Base-by-base conservation (phyloP, 106 monocot species). In the Cymbidium sinense region DNA sequence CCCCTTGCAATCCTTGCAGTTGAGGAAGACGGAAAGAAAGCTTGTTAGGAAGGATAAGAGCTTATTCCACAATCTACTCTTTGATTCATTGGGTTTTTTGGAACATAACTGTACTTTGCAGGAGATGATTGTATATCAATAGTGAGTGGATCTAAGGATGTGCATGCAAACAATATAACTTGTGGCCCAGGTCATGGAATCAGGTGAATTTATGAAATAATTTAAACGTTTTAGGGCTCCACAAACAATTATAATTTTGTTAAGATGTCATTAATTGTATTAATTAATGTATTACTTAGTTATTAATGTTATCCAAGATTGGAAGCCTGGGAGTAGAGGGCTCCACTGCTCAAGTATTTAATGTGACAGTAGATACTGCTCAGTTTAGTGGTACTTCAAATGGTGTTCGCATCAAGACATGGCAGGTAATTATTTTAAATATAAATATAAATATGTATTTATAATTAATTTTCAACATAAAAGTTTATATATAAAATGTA, bases 181-280 rank as follows among this genome's bases (percentile, higher is more conserved):
- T 93, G 95, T 62, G 93, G 93, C 30, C 93, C 91, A 11, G 96
- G 96, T 28, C 93, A 96, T 82, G 96, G 96, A 37, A 96, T 96
- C 72, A 93, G 95, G 95, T 93, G 73, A 35, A 70, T 3, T 21
- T 67, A 67, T 6, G 13, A 47, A n/a, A n/a, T n/a, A n/a, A n/a
- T n/a, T n/a, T n/a, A n/a, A n/a, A n/a, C n/a, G n/a, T n/a, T n/a
- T n/a, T n/a, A n/a, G n/a, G n/a, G n/a, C n/a, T n/a, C n/a, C n/a
- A n/a, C n/a, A n/a, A n/a, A n/a, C n/a, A n/a, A n/a, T n/a, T n/a
- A n/a, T n/a, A n/a, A n/a, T n/a, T n/a, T n/a, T n/a, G n/a, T n/a
- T n/a, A n/a, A n/a, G n/a, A n/a, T n/a, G n/a, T n/a, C n/a, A n/a
- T n/a, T n/a, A n/a, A 58, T 58, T 23, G 7, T 5, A 58, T 47